A percentile compares a stretch with the other conserved stretches of the same genome.
These are phyloP conservation scores for Combretum micranthum DNA, from an alignment of 345 rosid genomes.

Conservation along the genomic window DNA sequence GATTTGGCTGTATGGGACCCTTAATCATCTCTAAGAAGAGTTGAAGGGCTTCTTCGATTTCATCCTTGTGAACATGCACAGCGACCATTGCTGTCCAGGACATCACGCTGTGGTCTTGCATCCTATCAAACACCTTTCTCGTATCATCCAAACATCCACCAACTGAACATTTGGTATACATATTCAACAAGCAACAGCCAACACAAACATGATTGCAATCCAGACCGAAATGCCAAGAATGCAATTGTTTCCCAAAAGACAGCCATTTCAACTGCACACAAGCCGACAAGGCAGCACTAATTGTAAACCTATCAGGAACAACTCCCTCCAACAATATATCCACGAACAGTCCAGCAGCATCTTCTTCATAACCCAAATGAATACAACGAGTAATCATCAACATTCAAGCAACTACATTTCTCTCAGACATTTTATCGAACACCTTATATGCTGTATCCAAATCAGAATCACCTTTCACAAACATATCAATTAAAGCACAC, in stretches of 20 bases:
- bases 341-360: conserved; percentile 38
- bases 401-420: conserved; percentile 63
- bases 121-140: conserved; percentile 56
- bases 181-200: conserved; percentile 66
- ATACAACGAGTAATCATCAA: conserved; percentile 54
- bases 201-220: conserved; percentile 44
- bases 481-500: conserved; percentile 61
- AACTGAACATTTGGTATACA: conserved; percentile 56
- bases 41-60: conserved; percentile 34
- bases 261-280: conserved; percentile 39
- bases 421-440: conserved; percentile 53
- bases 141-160: conserved; percentile 45
- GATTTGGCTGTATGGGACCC: conserved; percentile 45
- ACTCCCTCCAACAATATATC: conserved; percentile 46
- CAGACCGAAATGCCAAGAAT: conserved; percentile 44
- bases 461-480: conserved; percentile 39
- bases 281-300: conserved; percentile 48
- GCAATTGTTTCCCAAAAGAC: conserved; percentile 48
- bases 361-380: conserved; percentile 35
- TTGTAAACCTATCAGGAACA: conserved; percentile 44
- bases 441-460: conserved; percentile 41
- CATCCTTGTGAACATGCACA: conserved; percentile 36
- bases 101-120: conserved; percentile 56
- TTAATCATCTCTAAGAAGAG: conserved; percentile 48
- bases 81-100: conserved; percentile 71